Base-by-base conservation (phyloP, 2,329 filamentous ascomycete species). In the Periconia macrospinosa region DNA sequence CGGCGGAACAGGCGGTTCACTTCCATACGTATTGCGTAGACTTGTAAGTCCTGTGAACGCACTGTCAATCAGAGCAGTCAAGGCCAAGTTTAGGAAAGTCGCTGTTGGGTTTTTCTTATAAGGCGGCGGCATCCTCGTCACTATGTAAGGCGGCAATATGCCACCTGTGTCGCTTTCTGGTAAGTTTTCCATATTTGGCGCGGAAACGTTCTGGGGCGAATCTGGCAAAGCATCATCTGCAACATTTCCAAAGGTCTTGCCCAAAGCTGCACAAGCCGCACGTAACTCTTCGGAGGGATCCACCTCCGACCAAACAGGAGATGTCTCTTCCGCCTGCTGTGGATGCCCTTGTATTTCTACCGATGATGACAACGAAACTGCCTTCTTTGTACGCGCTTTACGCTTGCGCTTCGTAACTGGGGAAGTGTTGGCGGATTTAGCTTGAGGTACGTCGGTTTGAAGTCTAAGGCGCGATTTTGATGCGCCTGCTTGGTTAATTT, bases 1-100 rank as follows among this genome's bases (percentile, higher is more conserved):
- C 19, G 57, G 45, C 8, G 62, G 53, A 17, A 74, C 63, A 13
- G 62, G 61, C 35, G 58, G 65, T 50, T 74, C 71, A n/a, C 63
- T 59, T 6, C 69, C 69, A 54, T 67, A 68, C n/a, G 37, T 44
- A 8, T 62, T 47, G 41, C 57, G 57, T 19, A 70, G 46, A 17
- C 58, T 27, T n/a, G 57, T 56, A 1, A 69, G 53, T 3, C 59
- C 63, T 44, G 66, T 59, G 18, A 64, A 51, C 3, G 52, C 37
- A 37, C 59, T 60, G 11, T 64, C 63, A 14, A 58, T 54, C 14
- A 70, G 30, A 1, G 63, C 66, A 43, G 56, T 59, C 2, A 68
- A 42, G 3, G 63, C 63, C 17, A 70, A 52, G 17, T 60, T 51
- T 51, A 59, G 62, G 42, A 62, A 68, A 14, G 54, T 62, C 40